Percentiles rank a stretch among this genome's conserved stretches.
Conservation (phyloP, 2,329 filamentous ascomycete genomes). For the Stagonosporopsis cucurbitacearum region DNA sequence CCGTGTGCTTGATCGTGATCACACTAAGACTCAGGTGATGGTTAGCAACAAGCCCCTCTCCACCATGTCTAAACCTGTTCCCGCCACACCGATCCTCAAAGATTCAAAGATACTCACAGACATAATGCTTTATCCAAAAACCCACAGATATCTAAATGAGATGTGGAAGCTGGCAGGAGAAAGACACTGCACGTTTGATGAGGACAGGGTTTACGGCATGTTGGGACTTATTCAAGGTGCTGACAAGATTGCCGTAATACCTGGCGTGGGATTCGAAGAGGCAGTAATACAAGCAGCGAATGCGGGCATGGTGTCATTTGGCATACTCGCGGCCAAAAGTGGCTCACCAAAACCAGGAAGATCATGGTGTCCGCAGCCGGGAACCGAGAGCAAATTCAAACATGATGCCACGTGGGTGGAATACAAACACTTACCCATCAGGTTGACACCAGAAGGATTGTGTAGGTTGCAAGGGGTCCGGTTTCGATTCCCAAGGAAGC, state of each 20-base stretch:
- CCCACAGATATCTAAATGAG: background rate
- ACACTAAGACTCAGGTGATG: no score
- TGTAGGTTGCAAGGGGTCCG: background rate
- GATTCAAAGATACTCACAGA: background rate
- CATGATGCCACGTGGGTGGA: no score
- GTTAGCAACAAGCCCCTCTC: no score
- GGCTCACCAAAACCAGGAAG: background rate
- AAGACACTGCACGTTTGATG: background rate
- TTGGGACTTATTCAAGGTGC: background rate
- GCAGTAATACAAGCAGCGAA: background rate
- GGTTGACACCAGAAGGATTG: background rate
- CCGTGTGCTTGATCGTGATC: no score
- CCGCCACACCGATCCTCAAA: background rate
- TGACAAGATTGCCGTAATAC: background rate
- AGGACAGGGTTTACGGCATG: background rate
- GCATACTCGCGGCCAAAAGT: background rate
- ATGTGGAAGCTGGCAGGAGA: background rate
- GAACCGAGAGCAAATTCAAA: background rate
- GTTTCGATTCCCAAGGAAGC: background rate
- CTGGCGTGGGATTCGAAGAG: background rate
- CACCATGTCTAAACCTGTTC: background rate
- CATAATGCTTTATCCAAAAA: background rate
- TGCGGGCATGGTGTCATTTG: background rate
- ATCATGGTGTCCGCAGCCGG: background rate
- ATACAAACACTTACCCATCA: background rate